phyloP scores from a whole-genome alignment of 1,139 yeast genomes.

The Candida gigantensis region DNA sequence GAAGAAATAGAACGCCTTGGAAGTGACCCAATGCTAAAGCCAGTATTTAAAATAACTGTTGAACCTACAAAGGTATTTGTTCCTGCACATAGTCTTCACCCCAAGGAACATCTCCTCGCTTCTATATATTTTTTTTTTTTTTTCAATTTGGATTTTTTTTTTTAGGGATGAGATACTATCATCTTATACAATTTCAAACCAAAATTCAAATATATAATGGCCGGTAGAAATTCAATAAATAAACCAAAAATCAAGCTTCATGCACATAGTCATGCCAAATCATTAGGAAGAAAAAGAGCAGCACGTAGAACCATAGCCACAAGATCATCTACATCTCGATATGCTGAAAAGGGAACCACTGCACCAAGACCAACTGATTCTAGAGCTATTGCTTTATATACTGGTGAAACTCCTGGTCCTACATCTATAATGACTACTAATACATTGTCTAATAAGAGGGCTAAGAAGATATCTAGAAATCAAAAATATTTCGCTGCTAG shows the following conservation, averaged over 20 bases:
- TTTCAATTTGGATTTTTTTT: not conserved
- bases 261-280: conserved; percentile 53
- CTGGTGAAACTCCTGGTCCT: conserved; percentile 36
- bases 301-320: conserved; percentile 51
- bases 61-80: too few species aligned
- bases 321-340: conserved; percentile 49
- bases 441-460: conserved; percentile 76
- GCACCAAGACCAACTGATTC: conserved; percentile 53
- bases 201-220: conserved; percentile 44
- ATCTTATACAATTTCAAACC: too few species aligned
- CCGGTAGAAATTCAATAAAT: conserved; percentile 76
- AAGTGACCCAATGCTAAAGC: too few species aligned
- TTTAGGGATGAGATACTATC: not conserved
- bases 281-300: conserved; percentile 60
- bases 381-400: conserved; percentile 64
- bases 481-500: conserved; percentile 66
- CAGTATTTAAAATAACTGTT: too few species aligned
- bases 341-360: conserved; percentile 28
- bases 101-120: too few species aligned
- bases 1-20: too few species aligned
- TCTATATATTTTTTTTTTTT: too few species aligned
- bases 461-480: conserved; percentile 80
- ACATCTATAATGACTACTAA: conserved; percentile 54
- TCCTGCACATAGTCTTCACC: too few species aligned
- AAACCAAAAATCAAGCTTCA: conserved; percentile 69